Evolutionary conservation across 2,329 filamentous ascomycete species (phyloP).

Genomic region (Cladosporium phlei): DNA sequence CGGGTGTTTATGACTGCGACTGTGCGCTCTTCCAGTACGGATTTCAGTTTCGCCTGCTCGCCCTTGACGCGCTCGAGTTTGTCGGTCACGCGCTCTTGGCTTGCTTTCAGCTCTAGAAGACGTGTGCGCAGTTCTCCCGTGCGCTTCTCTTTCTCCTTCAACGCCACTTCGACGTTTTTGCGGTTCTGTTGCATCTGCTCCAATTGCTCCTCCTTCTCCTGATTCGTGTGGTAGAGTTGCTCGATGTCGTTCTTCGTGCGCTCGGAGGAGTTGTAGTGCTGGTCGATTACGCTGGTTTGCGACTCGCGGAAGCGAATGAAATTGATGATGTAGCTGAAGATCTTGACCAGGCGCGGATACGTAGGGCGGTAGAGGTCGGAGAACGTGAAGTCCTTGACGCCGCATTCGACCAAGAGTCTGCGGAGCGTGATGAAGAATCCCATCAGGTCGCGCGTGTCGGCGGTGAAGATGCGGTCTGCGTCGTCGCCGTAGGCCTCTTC

Average conservation of each 20-base stretch:
- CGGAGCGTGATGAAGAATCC: constrained; percentile 86
- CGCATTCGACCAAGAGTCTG: constrained; percentile 75
- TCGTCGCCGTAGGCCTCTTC: constrained; percentile 82
- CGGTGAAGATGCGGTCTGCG: constrained; percentile 69
- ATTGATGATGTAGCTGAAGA: constrained; percentile 97
- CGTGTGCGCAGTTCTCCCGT: constrained; percentile 84
- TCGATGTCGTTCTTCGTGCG: constrained; percentile 84
- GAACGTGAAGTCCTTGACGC: constrained; percentile 90
- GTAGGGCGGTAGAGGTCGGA: constrained; percentile 87
- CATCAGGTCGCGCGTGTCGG: constrained; percentile 90
- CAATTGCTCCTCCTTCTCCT: constrained; percentile 75
- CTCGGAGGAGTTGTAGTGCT: constrained; percentile 89
- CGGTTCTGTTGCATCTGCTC: constrained; percentile 77
- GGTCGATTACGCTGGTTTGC: constrained; percentile 82
- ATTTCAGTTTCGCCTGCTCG: constrained; percentile 72
- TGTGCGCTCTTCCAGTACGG: constrained; percentile 66
- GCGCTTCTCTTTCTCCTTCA: constrained; percentile 76
- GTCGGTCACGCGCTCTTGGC: constrained; percentile 76
- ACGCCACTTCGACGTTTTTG: constrained; percentile 72
- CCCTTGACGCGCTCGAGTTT: constrained; percentile 77
- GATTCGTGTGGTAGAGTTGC: constrained; percentile 76
- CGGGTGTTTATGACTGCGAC: constrained; percentile 65
- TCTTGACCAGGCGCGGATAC: constrained; percentile 83
- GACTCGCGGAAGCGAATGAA: constrained; percentile 96
- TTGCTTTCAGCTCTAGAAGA: constrained; percentile 72